Conservation (phyloP, 1,284 basidiomycete genomes). For the Cryptococcus sp. region DNA sequence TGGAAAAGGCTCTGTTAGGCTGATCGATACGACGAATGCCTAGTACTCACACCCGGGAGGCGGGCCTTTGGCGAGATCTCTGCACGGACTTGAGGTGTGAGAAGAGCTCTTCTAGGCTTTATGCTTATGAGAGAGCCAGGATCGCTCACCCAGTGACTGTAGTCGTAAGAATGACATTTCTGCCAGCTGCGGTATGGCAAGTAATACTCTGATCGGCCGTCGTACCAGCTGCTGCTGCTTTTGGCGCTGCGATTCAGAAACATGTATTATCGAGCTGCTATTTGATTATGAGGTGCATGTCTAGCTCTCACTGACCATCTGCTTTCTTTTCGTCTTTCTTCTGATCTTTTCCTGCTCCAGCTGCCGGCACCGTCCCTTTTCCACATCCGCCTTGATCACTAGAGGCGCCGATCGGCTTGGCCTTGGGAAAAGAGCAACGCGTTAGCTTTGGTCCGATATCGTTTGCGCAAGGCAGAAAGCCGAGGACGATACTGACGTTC, state of each 20-base stretch:
- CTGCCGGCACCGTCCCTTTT: constrained; percentile 1
- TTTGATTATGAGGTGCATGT: too few relatives aligned
- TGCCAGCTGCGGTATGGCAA: constrained; percentile 27
- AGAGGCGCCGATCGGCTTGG: not conserved
- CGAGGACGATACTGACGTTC: constrained; percentile 30
- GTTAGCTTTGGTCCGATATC: too few relatives aligned
- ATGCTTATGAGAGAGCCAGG: too few relatives aligned
- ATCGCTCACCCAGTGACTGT: constrained; percentile 34
- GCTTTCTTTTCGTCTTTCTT: not conserved
- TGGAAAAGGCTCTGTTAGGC: constrained; percentile 9
- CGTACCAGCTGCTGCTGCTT: constrained; percentile 2
- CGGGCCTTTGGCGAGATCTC: constrained; percentile 40
- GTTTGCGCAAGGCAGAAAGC: not conserved
- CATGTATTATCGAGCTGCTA: not conserved
- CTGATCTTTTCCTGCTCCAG: not conserved
- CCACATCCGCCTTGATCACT: not conserved
- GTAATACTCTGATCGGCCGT: constrained; percentile 17
- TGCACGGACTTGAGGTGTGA: constrained; percentile 8
- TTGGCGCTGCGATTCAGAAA: not conserved
- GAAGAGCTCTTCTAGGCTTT: not conserved
- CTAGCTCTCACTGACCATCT: too few relatives aligned
- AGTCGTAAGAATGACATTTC: constrained; percentile 19
- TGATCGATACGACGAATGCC: not conserved
- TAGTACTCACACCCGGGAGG: constrained; percentile 33
- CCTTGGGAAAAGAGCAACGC: not conserved